A percentile compares a stretch with the other conserved stretches of the same genome.
phyloP scores from a whole-genome alignment of 2,329 filamentous ascomycete species.

The Fusarium pseudonygamai region DNA sequence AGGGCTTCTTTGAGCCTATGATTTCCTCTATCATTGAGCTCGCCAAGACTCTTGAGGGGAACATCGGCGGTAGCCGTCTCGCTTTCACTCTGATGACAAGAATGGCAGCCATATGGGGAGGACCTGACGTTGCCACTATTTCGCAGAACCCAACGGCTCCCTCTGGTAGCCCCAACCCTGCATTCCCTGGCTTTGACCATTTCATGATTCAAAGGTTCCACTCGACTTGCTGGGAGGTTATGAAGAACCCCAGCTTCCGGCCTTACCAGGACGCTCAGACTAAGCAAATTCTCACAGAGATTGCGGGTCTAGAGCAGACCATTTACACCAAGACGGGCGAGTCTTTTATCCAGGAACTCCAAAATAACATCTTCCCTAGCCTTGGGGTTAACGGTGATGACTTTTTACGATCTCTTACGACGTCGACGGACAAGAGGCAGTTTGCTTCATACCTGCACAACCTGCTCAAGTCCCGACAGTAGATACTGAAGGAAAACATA shows the following conservation, averaged over 20 bases:
- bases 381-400: slow-evolving; percentile 71
- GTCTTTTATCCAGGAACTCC: slow-evolving; percentile 77
- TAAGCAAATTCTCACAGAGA: slow-evolving; percentile 87
- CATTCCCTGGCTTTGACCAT: slow-evolving; percentile 86
- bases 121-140: slow-evolving; percentile 75
- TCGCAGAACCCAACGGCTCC: slow-evolving; percentile 61
- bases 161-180: slow-evolving; percentile 61
- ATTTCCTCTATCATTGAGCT: slow-evolving; percentile 87
- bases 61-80: slow-evolving; percentile 70
- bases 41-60: slow-evolving; percentile 77
- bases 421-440: slow-evolving; percentile 66
- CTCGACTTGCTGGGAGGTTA: slow-evolving; percentile 87
- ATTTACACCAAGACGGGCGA: slow-evolving; percentile 92
- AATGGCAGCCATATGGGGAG: slow-evolving; percentile 92
- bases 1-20: slow-evolving; percentile 87
- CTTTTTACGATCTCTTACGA: slow-evolving; percentile 68
- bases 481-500: slow-evolving; percentile 16
- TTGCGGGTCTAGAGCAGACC: slow-evolving; percentile 84
- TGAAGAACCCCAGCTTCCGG: slow-evolving; percentile 81
- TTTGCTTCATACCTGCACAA: slow-evolving; percentile 72
- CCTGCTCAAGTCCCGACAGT: slow-evolving; percentile 60
- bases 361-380: slow-evolving; percentile 69
- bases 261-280: slow-evolving; percentile 85
- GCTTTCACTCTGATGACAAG: slow-evolving; percentile 84
- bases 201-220: slow-evolving; percentile 94